Percentiles rank a stretch among this genome's conserved stretches.
Evolutionary conservation across 306 rosid genomes (phyloP).

Genomic region (Quercus engelmannii): DNA sequence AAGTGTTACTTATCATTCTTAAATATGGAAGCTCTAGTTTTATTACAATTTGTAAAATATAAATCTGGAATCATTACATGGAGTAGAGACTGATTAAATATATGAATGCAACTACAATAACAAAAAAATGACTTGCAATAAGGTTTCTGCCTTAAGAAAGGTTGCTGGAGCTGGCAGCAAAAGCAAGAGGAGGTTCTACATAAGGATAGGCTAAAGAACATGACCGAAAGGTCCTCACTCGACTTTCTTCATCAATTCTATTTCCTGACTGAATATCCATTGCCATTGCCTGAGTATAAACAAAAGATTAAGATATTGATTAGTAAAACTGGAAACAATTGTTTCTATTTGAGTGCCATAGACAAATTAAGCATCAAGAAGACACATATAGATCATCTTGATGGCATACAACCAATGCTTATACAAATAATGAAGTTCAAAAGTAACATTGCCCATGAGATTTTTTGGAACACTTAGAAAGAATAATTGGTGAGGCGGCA

Average conservation of each 20-base stretch:
- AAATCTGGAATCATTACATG: background rate
- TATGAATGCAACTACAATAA: background rate
- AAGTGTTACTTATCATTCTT: too few species aligned
- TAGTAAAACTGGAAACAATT: background rate
- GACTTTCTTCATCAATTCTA: background rate
- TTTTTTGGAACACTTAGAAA: background rate
- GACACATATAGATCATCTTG: background rate
- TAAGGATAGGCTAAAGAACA: background rate
- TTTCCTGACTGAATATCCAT: background rate
- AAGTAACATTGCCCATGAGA: background rate
- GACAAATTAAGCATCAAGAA: background rate
- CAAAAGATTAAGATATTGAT: background rate
- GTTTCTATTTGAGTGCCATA: background rate
- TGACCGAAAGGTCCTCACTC: background rate
- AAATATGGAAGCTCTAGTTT: background rate
- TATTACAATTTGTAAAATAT: background rate
- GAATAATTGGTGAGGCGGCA: slow-evolving; percentile 14
- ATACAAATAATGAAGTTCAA: too few species aligned
- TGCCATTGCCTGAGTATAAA: background rate
- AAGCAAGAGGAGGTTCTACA: background rate
- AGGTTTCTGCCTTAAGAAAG: background rate
- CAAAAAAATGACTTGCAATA: background rate
- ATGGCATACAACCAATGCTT: background rate
- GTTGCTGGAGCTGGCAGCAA: background rate
- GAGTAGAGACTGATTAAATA: background rate